Evolutionary conservation across 2,329 filamentous ascomycete species (phyloP).

Genomic region (Colletotrichum plurivorum): DNA sequence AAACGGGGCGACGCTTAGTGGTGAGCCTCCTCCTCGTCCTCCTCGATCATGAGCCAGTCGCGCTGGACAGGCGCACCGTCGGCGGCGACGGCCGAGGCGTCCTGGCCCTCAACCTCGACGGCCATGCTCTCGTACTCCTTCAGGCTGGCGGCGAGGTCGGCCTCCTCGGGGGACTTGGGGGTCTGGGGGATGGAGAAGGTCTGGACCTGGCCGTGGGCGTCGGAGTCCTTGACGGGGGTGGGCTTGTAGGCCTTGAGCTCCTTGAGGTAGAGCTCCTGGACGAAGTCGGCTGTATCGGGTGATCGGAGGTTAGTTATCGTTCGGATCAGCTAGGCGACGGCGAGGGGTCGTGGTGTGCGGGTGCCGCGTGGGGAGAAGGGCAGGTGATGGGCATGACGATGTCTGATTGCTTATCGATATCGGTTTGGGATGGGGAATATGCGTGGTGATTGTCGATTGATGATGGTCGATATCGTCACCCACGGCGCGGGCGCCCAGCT

Average conservation of each 20-base stretch:
- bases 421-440: neutral
- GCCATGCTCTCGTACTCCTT: constrained; percentile 95
- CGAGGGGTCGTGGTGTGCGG: neutral
- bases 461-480: constrained; percentile 27
- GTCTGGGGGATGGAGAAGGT: constrained; percentile 86
- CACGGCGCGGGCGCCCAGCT: constrained; percentile 19
- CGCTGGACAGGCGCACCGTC: constrained; percentile 70
- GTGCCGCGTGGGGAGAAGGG: neutral
- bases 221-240: constrained; percentile 84
- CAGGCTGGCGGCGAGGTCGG: constrained; percentile 90
- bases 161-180: constrained; percentile 92
- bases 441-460: constrained; percentile 1
- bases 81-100: constrained; percentile 71
- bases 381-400: neutral
- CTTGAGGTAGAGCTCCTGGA: constrained; percentile 97
- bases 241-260: constrained; percentile 97
- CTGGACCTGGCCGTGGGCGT: constrained; percentile 92
- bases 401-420: neutral
- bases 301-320: constrained; percentile 18
- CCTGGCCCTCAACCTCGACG: constrained; percentile 94
- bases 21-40: constrained; percentile 66
- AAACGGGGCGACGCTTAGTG: constrained; percentile 58
- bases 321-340: neutral
- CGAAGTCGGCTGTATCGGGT: constrained; percentile 82
- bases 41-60: constrained; percentile 89